Base-by-base conservation (phyloP, 352 stramenopile species). In the Phytophthora citricola region DNA sequence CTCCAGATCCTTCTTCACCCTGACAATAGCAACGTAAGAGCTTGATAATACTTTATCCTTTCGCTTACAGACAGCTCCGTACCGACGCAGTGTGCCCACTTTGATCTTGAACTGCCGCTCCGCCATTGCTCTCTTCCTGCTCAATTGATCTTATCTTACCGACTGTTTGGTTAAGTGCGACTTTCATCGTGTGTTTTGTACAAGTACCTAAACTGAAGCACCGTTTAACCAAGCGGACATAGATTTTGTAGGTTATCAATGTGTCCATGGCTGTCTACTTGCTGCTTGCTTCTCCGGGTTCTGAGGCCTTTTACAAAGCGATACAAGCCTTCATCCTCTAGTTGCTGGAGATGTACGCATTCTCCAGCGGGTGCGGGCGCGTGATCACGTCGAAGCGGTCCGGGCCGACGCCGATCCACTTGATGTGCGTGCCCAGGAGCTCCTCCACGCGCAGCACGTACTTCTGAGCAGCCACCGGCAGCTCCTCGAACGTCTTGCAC, bases 401-500 rank as follows among this genome's bases (percentile, higher is more conserved):
- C 52, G 97, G 91, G 38, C 98, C 98, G 15, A 99, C 97, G 55
- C 97, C 98, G 67, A 99, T 99, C 97, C 97, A 99, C 75, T 98
- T 95, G 70, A 99, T 98, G 52, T 97, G 93, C 69, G 97, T 95
- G 65, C 96, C 97, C 36, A 99, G 64, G 11, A 99, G 78, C 81
- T 98, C 91, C 81, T 99, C 97, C 49, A 99, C 93, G 54, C 96
- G 85, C 55, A 98, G 74, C 62, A 99, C 94, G 79, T 99, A 99
- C 69, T 91, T 93, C 77, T 99, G 90, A 43, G 97, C 97, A 66
- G 97, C 94, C 24, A 78, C 47, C 1, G 98, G 98, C 51, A 99
- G 85, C 41, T 99, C 95, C 46, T 98, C 95, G 80, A 99, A 99
- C 29, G 78, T 97, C 69, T 92, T 96, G 80, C 90, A 97, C 60